A percentile compares a stretch with the other conserved stretches of the same genome.
phyloP scores from a whole-genome alignment of 257 asterid species.

The Solanum peruvianum region DNA sequence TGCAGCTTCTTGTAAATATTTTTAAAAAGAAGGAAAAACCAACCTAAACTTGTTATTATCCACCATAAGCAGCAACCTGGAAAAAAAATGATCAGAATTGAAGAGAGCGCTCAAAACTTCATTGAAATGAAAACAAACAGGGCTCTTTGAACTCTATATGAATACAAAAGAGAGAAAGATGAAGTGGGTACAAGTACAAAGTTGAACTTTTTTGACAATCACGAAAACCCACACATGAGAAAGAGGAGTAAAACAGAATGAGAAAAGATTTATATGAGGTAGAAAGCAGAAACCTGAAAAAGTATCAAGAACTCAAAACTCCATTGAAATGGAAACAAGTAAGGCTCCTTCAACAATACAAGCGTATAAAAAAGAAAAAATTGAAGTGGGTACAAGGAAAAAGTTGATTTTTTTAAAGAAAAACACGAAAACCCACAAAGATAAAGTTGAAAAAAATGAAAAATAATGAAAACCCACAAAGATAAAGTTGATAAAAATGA shows the following conservation, averaged over 20 bases:
- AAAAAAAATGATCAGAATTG: not conserved
- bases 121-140: not conserved
- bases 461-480: not conserved
- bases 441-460: too few species aligned
- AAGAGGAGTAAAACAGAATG: constrained; percentile 3
- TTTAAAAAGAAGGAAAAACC: not conserved
- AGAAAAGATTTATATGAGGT: not conserved
- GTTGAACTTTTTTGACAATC: not conserved
- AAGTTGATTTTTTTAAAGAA: not conserved
- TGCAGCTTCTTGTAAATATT: not conserved
- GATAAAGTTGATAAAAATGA: too few species aligned
- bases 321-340: not conserved
- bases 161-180: not conserved
- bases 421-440: not conserved
- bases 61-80: not conserved
- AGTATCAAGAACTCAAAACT: not conserved
- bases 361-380: too few species aligned
- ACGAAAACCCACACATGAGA: not conserved
- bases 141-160: not conserved
- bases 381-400: not conserved
- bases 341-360: not conserved
- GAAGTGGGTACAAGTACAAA: not conserved
- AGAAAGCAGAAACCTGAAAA: not conserved
- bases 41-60: not conserved
- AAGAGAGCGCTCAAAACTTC: not conserved